Percentiles rank a stretch among this genome's conserved stretches.
These are phyloP conservation scores for Bruguiera gymnorhiza DNA, from an alignment of 345 rosid species.

Conservation along the genomic window DNA sequence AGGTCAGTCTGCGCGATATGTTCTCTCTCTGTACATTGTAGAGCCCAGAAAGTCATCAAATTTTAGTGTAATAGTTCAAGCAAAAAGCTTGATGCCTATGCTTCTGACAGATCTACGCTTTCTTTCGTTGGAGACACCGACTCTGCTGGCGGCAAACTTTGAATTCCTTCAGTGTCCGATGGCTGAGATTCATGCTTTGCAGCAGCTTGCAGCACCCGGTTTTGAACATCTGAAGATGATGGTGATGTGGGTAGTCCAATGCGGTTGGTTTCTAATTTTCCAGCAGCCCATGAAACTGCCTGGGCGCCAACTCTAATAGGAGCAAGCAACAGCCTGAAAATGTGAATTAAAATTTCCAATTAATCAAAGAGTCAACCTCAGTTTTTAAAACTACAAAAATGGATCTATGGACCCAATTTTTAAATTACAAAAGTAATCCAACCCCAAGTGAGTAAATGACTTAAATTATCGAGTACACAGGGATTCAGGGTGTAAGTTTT, in stretches of 20 bases:
- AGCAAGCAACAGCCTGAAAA: slow-evolving; percentile 47
- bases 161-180: slow-evolving; percentile 45
- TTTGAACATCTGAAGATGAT: slow-evolving; percentile 76
- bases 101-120: slow-evolving; percentile 51
- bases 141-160: slow-evolving; percentile 43
- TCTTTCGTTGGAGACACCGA: slow-evolving; percentile 27
- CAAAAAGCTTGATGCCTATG: slow-evolving; percentile 23
- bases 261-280: slow-evolving; percentile 79
- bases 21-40: slow-evolving; percentile 8
- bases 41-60: slow-evolving; percentile 1
- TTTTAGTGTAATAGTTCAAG: neutral
- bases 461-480: neutral
- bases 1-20: neutral
- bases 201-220: slow-evolving; percentile 83
- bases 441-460: neutral
- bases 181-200: slow-evolving; percentile 92
- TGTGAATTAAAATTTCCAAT: neutral
- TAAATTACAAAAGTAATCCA: neutral
- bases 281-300: slow-evolving; percentile 84
- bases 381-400: neutral
- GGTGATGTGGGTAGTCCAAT: slow-evolving; percentile 87
- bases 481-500: slow-evolving; percentile 17
- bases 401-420: neutral
- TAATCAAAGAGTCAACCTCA: neutral
- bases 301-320: slow-evolving; percentile 70